Base-by-base conservation (phyloP, 768 basidiomycete genomes). In the Suillus placidus region DNA sequence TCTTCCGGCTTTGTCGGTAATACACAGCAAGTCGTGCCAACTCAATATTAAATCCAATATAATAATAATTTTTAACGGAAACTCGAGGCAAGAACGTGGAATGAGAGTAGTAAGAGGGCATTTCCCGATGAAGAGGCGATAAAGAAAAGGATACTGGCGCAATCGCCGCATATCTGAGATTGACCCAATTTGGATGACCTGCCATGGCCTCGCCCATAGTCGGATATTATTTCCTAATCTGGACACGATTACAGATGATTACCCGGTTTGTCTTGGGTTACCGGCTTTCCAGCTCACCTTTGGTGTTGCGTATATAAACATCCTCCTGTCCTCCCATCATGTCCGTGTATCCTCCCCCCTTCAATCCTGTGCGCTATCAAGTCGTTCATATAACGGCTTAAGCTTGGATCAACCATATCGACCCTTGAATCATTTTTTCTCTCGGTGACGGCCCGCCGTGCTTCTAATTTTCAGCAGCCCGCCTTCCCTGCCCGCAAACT, bases 121-220 rank as follows among this genome's bases (percentile, higher is more conserved):
- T 60, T 60, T 40, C 57, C 57, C 30, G 38, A 40, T 60, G 26
- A 60, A 60, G 18, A 30, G 35, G 38, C 16, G 57, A 60, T 60
- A 60, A 60, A 58, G 56, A 23, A 58, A 58, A 30, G 57, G 57
- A 30, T 30, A 23, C 10, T 58, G 52, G 52, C 52, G 62, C 56
- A 65, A 67, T 60, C 63, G 66, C 62, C 51, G 72, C 74, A 74
- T 72, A 76, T 76, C 75, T 77, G 62, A 76, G 76, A 78, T 77
- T 62, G 49, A 10, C 32, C 52, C 4, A 54, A 51, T 5, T 32
- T 9, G 52, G 52, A 52, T 2, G 3, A 4, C 26, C 16, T 54
- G 52, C 30, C 52, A 54, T 54, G 26, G 30, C 47, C 13, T 49
- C 23, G 16, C 8, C 60, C 7, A 61, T 40, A 61, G 32, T 23